These are phyloP conservation scores for Papiliotrema fonsecae DNA, from an alignment of 1,284 basidiomycete species.

Conservation along the genomic window DNA sequence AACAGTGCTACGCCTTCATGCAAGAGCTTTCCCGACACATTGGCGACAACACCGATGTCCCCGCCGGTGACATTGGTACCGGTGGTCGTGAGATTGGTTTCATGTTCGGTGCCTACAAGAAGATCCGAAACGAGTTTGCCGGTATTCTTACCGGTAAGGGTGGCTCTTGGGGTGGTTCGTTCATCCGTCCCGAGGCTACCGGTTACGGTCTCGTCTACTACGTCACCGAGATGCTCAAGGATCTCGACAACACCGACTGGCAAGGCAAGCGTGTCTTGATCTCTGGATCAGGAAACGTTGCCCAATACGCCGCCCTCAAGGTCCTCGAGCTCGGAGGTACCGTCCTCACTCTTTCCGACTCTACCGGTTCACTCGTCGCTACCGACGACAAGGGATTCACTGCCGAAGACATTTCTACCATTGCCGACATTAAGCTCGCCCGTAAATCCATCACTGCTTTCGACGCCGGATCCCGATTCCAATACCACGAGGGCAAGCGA, in stretches of 20 bases:
- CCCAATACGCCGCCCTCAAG: constrained; percentile 74
- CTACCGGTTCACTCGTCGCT: constrained; percentile 65
- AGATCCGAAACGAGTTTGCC: constrained; percentile 67
- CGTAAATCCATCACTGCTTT: constrained; percentile 59
- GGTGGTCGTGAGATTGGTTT: constrained; percentile 67
- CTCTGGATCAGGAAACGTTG: constrained; percentile 69
- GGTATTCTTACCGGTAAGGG: constrained; percentile 77
- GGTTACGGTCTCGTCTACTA: constrained; percentile 75
- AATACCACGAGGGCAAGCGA: constrained; percentile 64
- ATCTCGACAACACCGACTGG: constrained; percentile 51
- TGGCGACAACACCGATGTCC: constrained; percentile 70
- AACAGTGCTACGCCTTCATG: constrained; percentile 61
- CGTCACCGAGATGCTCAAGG: constrained; percentile 56
- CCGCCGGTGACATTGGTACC: constrained; percentile 69
- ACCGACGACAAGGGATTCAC: constrained; percentile 56
- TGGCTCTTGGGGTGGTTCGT: constrained; percentile 65
- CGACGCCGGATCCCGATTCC: constrained; percentile 53
- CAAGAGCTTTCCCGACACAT: constrained; percentile 66
- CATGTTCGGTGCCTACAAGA: constrained; percentile 72
- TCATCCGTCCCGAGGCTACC: constrained; percentile 68
- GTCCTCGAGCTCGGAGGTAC: constrained; percentile 71
- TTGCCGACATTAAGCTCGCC: constrained; percentile 62
- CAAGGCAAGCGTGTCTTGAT: constrained; percentile 61
- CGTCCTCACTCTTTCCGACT: constrained; percentile 74
- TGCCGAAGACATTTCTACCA: constrained; percentile 56